Percentiles rank a stretch among this genome's conserved stretches.
Conservation (phyloP, 2,329 filamentous ascomycete genomes). For the Fusarium sp. region DNA sequence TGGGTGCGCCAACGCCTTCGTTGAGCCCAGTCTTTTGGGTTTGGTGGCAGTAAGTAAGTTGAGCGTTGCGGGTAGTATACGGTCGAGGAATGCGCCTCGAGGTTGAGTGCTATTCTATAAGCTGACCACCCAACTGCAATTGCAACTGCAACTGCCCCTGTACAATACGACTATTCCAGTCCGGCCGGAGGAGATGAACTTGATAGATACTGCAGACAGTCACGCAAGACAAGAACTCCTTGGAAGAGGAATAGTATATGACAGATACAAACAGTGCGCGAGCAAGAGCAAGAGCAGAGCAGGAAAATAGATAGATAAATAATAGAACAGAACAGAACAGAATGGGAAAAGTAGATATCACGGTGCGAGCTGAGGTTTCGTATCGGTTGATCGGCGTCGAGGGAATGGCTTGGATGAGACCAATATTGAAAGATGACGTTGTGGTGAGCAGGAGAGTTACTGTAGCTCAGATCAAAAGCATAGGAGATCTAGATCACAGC, state of each 20-base stretch:
- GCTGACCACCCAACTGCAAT: background rate
- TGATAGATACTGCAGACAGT: slow-evolving; percentile 37
- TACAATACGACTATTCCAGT: slow-evolving; percentile 15
- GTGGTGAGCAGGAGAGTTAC: slow-evolving; percentile 32
- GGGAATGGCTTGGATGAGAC: slow-evolving; percentile 32
- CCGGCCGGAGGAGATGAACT: slow-evolving; percentile 6
- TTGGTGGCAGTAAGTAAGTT: slow-evolving; percentile 18
- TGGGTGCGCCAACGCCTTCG: slow-evolving; percentile 18
- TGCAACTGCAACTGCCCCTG: background rate
- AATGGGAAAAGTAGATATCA: slow-evolving; percentile 21
- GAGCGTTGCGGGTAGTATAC: slow-evolving; percentile 24
- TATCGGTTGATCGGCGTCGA: slow-evolving; percentile 30
- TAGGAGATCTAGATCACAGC: slow-evolving; percentile 41
- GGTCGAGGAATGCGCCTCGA: slow-evolving; percentile 15
- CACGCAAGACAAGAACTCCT: slow-evolving; percentile 30
- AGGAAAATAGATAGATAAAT: background rate
- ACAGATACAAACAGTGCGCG: slow-evolving; percentile 13
- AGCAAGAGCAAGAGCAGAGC: slow-evolving; percentile 4
- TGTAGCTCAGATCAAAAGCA: slow-evolving; percentile 26
- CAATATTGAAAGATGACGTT: slow-evolving; percentile 37
- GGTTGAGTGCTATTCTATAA: slow-evolving; percentile 3
- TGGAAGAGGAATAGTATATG: slow-evolving; percentile 2
- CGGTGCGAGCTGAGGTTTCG: slow-evolving; percentile 29
- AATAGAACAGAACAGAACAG: background rate
- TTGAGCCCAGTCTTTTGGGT: slow-evolving; percentile 18